Evolutionary conservation across 805 yeast genomes (phyloP).

Genomic region (Kuraishia capsulata): DNA sequence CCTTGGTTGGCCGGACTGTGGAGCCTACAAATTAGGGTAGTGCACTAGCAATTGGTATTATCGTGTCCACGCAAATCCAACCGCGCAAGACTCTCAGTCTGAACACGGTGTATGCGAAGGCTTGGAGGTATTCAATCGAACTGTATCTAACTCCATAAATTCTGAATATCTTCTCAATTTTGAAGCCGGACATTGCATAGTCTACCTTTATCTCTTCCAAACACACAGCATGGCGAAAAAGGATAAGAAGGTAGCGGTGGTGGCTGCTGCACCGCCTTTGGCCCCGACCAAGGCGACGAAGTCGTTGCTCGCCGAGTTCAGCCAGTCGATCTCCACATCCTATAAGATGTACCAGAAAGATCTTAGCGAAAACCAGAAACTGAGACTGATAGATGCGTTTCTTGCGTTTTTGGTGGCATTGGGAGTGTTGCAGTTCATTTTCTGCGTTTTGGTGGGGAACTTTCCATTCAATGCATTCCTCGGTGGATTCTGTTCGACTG

Average conservation of each 20-base stretch:
- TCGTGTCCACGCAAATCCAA: no score
- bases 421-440: conserved; percentile 73
- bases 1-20: no score
- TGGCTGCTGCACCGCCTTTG: conserved; percentile 2
- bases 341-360: conserved; percentile 22
- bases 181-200: no score
- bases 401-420: conserved; percentile 63
- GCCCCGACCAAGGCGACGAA: conserved; percentile 2
- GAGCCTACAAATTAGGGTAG: no score
- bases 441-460: conserved; percentile 69
- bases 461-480: conserved; percentile 97
- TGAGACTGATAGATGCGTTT: conserved; percentile 70
- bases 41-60: no score
- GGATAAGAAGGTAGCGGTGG: conserved; percentile 17
- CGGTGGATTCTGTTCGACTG: conserved; percentile 86
- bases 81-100: no score
- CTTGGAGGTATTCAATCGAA: no score
- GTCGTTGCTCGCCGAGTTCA: conserved; percentile 19
- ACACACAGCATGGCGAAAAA: conserved; percentile 25
- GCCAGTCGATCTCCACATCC: conserved; percentile 20
- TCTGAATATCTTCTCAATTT: no score
- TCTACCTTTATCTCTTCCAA: no score
- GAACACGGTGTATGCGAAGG: no score
- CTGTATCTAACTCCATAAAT: no score
- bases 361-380: conserved; percentile 24